phyloP scores from a whole-genome alignment of 257 asterid genomes.

The Przewalskia tangutica region DNA sequence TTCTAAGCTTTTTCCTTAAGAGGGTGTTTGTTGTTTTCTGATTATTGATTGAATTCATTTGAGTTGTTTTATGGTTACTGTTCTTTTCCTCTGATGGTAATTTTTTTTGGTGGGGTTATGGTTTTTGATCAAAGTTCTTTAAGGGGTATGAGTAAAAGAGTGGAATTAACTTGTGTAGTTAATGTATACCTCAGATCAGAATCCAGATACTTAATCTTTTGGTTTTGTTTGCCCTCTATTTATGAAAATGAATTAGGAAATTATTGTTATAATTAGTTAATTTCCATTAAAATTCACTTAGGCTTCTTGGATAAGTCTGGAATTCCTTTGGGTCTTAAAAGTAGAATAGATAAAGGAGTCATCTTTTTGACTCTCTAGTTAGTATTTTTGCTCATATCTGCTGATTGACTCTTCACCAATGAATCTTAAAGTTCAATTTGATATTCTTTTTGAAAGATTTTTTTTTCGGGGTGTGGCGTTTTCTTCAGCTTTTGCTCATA shows the following conservation, averaged over 20 bases:
- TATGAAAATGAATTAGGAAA: background rate
- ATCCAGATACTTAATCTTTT: background rate
- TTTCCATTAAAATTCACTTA: background rate
- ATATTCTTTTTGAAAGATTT: background rate
- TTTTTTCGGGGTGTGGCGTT: background rate
- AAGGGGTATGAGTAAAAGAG: background rate
- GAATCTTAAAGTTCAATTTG: background rate
- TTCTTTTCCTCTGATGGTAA: background rate
- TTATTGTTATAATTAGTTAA: background rate
- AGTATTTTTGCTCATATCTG: background rate
- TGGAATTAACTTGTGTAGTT: background rate
- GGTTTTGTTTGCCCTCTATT: background rate
- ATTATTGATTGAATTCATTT: background rate
- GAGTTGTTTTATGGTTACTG: background rate
- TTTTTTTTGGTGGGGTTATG: background rate
- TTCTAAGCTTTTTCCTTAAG: constrained; percentile 10
- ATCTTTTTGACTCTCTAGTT: background rate
- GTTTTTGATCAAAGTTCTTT: background rate
- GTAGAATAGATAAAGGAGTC: background rate
- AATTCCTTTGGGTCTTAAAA: background rate
- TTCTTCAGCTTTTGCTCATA: background rate
- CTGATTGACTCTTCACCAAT: background rate
- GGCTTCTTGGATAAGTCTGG: background rate
- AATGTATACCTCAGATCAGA: background rate
- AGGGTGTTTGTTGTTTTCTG: constrained; percentile 12